A percentile compares a stretch with the other conserved stretches of the same genome.
Conservation (phyloP, 169 alveolate genomes). For the Cryptosporidium meleagridis region DNA sequence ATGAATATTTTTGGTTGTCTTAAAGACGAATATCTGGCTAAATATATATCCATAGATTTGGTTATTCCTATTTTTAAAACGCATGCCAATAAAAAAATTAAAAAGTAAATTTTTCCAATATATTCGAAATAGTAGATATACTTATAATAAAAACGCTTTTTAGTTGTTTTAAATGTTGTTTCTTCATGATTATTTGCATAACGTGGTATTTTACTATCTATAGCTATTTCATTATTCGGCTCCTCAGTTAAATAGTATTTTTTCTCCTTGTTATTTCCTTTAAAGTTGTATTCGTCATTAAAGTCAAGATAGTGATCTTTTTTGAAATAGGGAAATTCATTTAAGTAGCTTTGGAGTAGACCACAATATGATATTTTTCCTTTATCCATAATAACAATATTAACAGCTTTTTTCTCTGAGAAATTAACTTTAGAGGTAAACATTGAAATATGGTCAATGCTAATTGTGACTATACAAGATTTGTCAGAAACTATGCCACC, state of each 20-base stretch:
- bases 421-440: background rate
- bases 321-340: background rate
- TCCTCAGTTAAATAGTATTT: background rate
- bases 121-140: conserved; percentile 5
- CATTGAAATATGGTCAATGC: background rate
- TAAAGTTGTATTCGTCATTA: background rate
- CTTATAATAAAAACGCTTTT: background rate
- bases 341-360: background rate
- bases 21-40: background rate
- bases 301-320: background rate
- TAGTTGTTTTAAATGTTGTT: background rate
- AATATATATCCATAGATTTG: conserved; percentile 3
- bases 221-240: background rate
- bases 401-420: background rate
- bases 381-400: background rate
- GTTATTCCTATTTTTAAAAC: conserved; percentile 1
- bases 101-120: conserved; percentile 1
- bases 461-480: conserved; percentile 13
- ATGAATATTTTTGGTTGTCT: background rate
- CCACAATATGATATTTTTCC: conserved; percentile 16
- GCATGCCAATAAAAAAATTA: conserved; percentile 14
- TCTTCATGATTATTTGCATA: background rate
- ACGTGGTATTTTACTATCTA: background rate
- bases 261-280: background rate
- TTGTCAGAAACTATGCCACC: background rate